Evolutionary conservation across 495 filamentous ascomycete species (phyloP), one percentile per base, ranked within the genome.

Genomic region (Penicillium atrosanguineum): DNA sequence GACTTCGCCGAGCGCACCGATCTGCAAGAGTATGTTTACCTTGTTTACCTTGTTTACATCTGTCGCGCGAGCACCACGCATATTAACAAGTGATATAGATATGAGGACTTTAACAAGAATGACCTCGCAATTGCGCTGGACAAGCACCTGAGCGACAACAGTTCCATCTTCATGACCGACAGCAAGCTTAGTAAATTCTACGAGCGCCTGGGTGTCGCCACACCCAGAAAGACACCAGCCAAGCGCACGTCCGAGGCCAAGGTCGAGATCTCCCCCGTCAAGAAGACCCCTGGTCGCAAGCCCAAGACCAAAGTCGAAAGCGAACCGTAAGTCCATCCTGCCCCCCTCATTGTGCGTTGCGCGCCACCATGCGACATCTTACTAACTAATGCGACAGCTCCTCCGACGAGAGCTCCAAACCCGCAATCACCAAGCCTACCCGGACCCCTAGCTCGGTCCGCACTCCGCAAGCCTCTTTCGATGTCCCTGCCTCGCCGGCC

Each of bases 51-150:
- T 23, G n/a, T n/a, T n/a, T n/a, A n/a, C n/a, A 45, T 41, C 19
- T 51, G 34, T 55, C 52, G 21, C 55, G 21, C 31, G 34, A 46
- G 34, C 31, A 50, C 36, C 15, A 14, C 41, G 18, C 31, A 21
- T 21, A 28, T 18, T 34, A 44, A 28, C 46, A 29, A 21, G 18
- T 26, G 28, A 37, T n/a, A 57, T 58, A 96, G 91, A 60, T 83
- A 80, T 61, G 86, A 89, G 48, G 77, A 81, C 36, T 69, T 83
- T 56, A 87, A 86, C 60, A 97, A 97, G 71, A 70, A 75, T 55
- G 91, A 97, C n/a, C 83, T 97, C 37, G 88, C 91, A 65, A 60
- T 76, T 46, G 77, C 81, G 23, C 81, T 98, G 50, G 88, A 94
- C 46, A 79, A 88, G 21, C 84, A 88, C 47, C 82, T 98, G 36